A percentile compares a stretch with the other conserved stretches of the same genome.
Evolutionary conservation across 306 rosid genomes (phyloP).

Genomic region (Acacia acuminata): DNA sequence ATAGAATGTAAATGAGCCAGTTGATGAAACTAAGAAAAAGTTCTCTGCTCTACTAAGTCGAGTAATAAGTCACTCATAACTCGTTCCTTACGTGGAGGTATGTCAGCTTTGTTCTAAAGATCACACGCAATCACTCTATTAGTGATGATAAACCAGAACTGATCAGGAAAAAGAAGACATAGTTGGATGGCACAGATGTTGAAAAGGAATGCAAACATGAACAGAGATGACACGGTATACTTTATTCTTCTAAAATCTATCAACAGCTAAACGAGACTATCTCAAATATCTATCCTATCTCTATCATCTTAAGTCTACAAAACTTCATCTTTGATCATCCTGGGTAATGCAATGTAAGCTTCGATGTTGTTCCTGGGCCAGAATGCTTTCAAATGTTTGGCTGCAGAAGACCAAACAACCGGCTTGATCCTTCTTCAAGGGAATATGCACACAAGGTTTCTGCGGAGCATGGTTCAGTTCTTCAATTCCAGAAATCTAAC

Average conservation of each 20-base stretch:
- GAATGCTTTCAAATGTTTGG: slow-evolving; percentile 21
- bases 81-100: slow-evolving; percentile 7
- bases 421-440: slow-evolving; percentile 31
- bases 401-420: slow-evolving; percentile 12
- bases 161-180: background rate
- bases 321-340: slow-evolving; percentile 31
- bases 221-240: slow-evolving; percentile 33
- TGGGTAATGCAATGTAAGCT: slow-evolving; percentile 14
- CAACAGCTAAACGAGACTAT: slow-evolving; percentile 34
- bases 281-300: slow-evolving; percentile 23
- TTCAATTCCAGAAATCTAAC: slow-evolving; percentile 70
- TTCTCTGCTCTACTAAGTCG: background rate
- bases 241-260: slow-evolving; percentile 37
- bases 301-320: slow-evolving; percentile 50
- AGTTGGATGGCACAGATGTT: background rate
- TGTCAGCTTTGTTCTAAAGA: background rate
- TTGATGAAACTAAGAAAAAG: background rate
- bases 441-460: slow-evolving; percentile 16
- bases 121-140: background rate
- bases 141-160: slow-evolving; percentile 5
- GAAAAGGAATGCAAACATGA: slow-evolving; percentile 31
- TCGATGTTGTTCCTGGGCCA: slow-evolving; percentile 22
- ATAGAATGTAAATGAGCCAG: background rate
- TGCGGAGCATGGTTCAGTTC: background rate
- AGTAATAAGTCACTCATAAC: slow-evolving; percentile 10